Conservation (phyloP, 2,329 filamentous ascomycete species). For the Claviceps digitariae region DNA sequence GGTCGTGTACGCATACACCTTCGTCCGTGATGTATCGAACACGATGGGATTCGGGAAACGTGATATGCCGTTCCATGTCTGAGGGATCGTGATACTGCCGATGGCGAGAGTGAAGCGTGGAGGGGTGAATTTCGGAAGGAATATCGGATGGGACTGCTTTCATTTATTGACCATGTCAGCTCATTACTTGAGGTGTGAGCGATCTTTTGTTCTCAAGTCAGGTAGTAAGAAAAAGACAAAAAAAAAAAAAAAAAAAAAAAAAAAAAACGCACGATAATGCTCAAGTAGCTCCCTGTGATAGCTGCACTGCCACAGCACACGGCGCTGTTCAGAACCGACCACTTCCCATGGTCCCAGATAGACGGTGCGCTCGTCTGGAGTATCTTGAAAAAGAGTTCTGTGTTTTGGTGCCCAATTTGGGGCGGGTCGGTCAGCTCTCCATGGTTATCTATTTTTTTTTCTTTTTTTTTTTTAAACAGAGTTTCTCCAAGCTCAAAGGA, state of each 20-base stretch:
- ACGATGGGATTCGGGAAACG: slow-evolving; percentile 33
- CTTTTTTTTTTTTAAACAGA: no score
- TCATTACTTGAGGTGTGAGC: background rate
- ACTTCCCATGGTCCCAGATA: slow-evolving; percentile 42
- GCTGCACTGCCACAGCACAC: slow-evolving; percentile 39
- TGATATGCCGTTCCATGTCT: slow-evolving; percentile 35
- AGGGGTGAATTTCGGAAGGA: slow-evolving; percentile 31
- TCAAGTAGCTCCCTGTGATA: slow-evolving; percentile 38
- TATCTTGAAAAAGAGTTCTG: slow-evolving; percentile 38
- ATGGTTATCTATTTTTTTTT: background rate
- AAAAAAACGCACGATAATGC: slow-evolving; percentile 28
- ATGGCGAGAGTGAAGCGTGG: slow-evolving; percentile 36
- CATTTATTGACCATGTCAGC: background rate
- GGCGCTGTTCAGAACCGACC: slow-evolving; percentile 31
- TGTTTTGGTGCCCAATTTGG: background rate
- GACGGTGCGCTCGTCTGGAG: slow-evolving; percentile 32
- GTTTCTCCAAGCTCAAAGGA: background rate
- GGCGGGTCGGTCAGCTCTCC: slow-evolving; percentile 10
- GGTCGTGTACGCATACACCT: slow-evolving; percentile 33
- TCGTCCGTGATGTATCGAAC: slow-evolving; percentile 34
- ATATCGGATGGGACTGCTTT: slow-evolving; percentile 30
- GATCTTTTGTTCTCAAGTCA: background rate
- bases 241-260: background rate
- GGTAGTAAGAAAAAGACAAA: background rate
- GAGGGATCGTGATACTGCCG: slow-evolving; percentile 35